These are phyloP conservation scores for Aspergillus tubingensis DNA, from an alignment of 2,329 filamentous ascomycete genomes.

Conservation along the genomic window DNA sequence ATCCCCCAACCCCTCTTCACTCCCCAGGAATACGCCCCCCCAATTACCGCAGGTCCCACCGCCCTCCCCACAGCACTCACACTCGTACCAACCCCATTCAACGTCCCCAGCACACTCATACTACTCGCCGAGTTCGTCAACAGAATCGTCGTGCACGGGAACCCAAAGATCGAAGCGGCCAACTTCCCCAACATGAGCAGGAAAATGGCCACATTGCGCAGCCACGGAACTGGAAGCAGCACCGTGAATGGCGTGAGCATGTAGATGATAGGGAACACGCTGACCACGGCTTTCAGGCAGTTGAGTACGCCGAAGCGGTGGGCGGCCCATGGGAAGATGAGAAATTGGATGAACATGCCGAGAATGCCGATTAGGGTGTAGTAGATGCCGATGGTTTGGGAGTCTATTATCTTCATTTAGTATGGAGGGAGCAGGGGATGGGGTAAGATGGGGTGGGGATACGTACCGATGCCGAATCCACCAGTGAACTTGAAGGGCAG, in stretches of 20 bases:
- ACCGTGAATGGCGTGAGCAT: conserved; percentile 79
- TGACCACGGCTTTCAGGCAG: conserved; percentile 68
- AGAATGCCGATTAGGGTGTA: conserved; percentile 81
- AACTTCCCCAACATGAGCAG: conserved; percentile 72
- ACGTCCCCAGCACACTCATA: conserved; percentile 75
- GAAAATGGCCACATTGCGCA: conserved; percentile 64
- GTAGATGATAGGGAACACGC: conserved; percentile 74
- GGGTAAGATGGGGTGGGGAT: no score
- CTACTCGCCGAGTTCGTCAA: conserved; percentile 83
- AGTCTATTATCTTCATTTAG: conserved; percentile 53
- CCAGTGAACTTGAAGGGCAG: conserved; percentile 80
- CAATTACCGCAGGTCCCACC: conserved; percentile 72
- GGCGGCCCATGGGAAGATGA: conserved; percentile 77
- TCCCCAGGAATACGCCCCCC: conserved; percentile 73
- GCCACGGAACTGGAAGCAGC: conserved; percentile 52
- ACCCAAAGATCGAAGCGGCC: conserved; percentile 76
- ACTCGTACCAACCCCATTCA: conserved; percentile 88
- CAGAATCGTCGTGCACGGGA: conserved; percentile 86
- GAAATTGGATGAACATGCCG: conserved; percentile 81
- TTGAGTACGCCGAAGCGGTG: conserved; percentile 70
- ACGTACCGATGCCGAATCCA: conserved; percentile 68
- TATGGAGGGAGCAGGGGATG: no score
- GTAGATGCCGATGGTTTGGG: conserved; percentile 76
- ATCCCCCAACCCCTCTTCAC: conserved; percentile 70
- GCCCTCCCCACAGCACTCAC: conserved; percentile 79